Percentiles rank a stretch among this genome's conserved stretches.
Conservation (phyloP, 2,329 filamentous ascomycete species). For the Botryosphaeria dothidea region DNA sequence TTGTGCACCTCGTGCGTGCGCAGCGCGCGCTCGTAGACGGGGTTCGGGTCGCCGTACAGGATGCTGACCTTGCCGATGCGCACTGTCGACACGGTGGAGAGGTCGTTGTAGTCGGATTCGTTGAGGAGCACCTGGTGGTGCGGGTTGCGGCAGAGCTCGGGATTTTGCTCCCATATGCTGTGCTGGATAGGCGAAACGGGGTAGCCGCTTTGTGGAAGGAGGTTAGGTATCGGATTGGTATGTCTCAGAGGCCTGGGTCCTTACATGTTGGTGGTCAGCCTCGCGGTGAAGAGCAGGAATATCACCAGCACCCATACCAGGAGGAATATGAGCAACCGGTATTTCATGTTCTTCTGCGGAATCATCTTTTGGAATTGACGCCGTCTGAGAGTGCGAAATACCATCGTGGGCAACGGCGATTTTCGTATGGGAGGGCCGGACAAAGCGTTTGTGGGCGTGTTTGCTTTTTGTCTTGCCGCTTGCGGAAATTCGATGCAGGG, state of each 20-base stretch:
- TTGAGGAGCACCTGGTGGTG: not conserved
- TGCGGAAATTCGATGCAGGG: not conserved
- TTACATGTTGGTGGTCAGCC: not conserved
- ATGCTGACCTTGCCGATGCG: conserved; percentile 18
- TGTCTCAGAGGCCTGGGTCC: too few species aligned
- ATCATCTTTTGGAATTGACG: not conserved
- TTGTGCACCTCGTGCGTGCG: conserved; percentile 37
- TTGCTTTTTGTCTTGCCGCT: not conserved
- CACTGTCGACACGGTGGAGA: not conserved
- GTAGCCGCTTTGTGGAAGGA: too few species aligned
- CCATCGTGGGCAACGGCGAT: not conserved
- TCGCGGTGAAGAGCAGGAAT: not conserved
- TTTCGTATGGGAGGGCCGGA: not conserved
- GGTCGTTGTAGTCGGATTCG: conserved; percentile 13
- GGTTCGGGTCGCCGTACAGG: conserved; percentile 17
- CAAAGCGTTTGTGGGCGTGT: not conserved
- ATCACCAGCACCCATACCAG: not conserved
- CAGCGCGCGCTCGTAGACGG: conserved; percentile 37
- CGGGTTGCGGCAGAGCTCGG: not conserved
- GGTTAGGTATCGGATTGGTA: too few species aligned
- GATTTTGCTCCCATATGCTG: not conserved
- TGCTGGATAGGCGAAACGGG: not conserved
- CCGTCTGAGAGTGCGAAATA: too few species aligned
- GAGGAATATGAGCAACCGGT: not conserved
- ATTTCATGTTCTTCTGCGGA: not conserved